These are phyloP conservation scores for Rhodocollybia butyracea DNA, from an alignment of 768 basidiomycete species.

Conservation along the genomic window DNA sequence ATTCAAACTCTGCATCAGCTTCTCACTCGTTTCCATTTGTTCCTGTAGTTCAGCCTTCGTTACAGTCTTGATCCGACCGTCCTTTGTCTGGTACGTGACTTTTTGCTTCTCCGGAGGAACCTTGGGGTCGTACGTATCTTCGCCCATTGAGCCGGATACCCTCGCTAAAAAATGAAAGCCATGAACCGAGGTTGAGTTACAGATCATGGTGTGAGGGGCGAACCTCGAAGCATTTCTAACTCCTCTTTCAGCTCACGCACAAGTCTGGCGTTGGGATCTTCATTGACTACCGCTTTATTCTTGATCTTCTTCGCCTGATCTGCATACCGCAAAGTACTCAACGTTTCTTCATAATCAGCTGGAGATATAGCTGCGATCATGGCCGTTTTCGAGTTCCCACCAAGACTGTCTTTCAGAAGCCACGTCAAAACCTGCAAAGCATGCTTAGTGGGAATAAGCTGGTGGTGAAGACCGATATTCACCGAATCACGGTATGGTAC, in stretches of 20 bases:
- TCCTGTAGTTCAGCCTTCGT: constrained; percentile 98
- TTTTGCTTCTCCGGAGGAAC: constrained; percentile 94
- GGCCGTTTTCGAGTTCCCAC: constrained; percentile 96
- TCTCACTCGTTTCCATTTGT: constrained; percentile 93
- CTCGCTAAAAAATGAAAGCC: constrained; percentile 52
- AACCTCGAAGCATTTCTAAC: constrained; percentile 85
- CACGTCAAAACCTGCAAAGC: constrained; percentile 83
- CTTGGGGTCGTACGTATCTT: constrained; percentile 80
- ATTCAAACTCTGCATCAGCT: constrained; percentile 89
- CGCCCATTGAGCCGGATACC: constrained; percentile 61
- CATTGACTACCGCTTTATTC: constrained; percentile 99
- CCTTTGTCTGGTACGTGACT: constrained; percentile 90
- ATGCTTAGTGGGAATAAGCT: background rate
- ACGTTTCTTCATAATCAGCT: constrained; percentile 97
- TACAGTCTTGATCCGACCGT: constrained; percentile 91
- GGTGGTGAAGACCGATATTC: constrained; percentile 21
- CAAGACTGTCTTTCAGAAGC: constrained; percentile 96
- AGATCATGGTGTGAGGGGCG: constrained; percentile 10
- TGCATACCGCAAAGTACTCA: constrained; percentile 95
- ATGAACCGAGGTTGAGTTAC: background rate
- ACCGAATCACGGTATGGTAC: constrained; percentile 98
- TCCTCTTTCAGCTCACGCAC: constrained; percentile 99
- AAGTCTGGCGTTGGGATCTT: constrained; percentile 98
- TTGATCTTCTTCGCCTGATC: constrained; percentile 99
- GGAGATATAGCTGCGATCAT: constrained; percentile 99